Evolutionary conservation across 768 basidiomycete genomes (phyloP), one percentile per base, ranked within the genome.

Genomic region (Psilocybe cyanescens): DNA sequence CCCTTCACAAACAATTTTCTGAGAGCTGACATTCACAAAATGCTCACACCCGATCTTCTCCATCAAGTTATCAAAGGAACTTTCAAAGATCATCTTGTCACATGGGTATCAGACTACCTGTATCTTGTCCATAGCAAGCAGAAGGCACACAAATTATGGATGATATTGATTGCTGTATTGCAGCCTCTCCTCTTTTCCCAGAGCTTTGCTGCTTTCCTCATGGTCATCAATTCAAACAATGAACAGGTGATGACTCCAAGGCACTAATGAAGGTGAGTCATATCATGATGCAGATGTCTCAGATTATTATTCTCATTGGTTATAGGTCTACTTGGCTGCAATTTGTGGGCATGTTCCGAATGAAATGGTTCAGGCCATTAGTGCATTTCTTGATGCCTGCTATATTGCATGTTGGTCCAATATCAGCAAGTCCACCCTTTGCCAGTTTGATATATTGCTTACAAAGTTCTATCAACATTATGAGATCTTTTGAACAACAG

Each of bases 61-160:
- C 78, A 81, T 63, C 78, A 79, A 64, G 37, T 81, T 3, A 78
- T 79, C 66, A 79, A 79, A 59, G 77, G 78, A 8, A 72, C 66
- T 1, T 81, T 79, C 67, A 80, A 79, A 59, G 80, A 79, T 45
- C 79, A 80, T 53, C 65, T 80, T 1, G 76, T 80, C 2, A 41
- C 44, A 2, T 81, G 79, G 79, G 69, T 75, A 0, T 50, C 58
- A 1, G 61, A 73, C 5, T 80, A 78, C 55, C 55, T 82, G 1
- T 8, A 51, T 1, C 1, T 56, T 0, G 39, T 29, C 1, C 59
- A 76, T 61, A 59, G 64, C 0, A 57, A 67, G n/a, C 53, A 58
- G 3, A 16, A 48, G 8, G 75, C 69, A 1, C 55, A 67, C 12
- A 45, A 31, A 72, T 77, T 35, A 35, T 77, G 4, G 71, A 70